phyloP scores from a whole-genome alignment of 1,139 yeast genomes.

The Torulaspora pretoriensis region DNA sequence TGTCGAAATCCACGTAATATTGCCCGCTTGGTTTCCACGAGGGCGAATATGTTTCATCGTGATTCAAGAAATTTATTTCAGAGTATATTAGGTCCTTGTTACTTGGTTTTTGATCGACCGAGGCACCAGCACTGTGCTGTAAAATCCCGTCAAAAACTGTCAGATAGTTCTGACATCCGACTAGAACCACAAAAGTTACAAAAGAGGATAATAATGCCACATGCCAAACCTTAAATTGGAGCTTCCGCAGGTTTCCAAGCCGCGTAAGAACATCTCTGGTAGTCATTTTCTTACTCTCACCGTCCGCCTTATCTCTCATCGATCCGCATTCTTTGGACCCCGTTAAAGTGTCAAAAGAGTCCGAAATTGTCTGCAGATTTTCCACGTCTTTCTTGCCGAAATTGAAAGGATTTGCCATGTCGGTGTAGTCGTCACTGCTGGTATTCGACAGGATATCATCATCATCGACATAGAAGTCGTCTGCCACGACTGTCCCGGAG shows the following conservation, averaged over 20 bases:
- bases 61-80: constrained; percentile 12
- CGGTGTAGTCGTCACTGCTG: constrained; percentile 20
- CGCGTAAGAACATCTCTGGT: background rate
- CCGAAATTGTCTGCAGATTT: constrained; percentile 2
- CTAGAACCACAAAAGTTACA: constrained; percentile 9
- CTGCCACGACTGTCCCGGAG: constrained; percentile 12
- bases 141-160: constrained; percentile 5
- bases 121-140: background rate
- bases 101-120: constrained; percentile 4
- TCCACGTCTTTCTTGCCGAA: constrained; percentile 1
- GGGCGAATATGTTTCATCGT: constrained; percentile 5
- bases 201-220: constrained; percentile 11
- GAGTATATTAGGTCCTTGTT: constrained; percentile 10
- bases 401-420: constrained; percentile 10
- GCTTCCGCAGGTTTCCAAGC: constrained; percentile 1
- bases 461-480: constrained; percentile 16
- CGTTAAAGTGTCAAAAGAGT: constrained; percentile 14
- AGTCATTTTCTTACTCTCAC: background rate
- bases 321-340: constrained; percentile 6
- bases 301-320: background rate
- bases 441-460: constrained; percentile 23
- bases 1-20: constrained; percentile 22
- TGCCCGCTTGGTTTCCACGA: constrained; percentile 21
- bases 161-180: constrained; percentile 11
- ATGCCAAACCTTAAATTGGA: constrained; percentile 12